phyloP scores from a whole-genome alignment of 2,329 filamentous ascomycete genomes.

The Diplocarpon rosae region DNA sequence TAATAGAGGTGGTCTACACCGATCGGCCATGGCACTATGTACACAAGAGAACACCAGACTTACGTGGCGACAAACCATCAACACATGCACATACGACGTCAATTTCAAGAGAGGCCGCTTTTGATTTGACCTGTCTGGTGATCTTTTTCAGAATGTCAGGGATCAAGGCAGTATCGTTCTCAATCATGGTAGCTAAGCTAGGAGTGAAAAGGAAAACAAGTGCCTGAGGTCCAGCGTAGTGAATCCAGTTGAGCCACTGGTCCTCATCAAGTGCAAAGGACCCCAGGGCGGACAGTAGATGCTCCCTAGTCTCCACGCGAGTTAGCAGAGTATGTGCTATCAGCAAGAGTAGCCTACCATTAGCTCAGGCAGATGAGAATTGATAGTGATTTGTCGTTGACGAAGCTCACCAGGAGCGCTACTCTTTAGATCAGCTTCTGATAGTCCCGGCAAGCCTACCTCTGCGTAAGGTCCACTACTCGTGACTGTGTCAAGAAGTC shows the following conservation, averaged over 20 bases:
- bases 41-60: not conserved
- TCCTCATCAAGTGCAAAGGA: not conserved
- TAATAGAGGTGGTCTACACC: too few relatives aligned
- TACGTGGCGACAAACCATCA: slow-evolving; percentile 37
- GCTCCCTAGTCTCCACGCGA: not conserved
- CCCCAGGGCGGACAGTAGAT: not conserved
- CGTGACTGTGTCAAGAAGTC: too few relatives aligned
- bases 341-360: not conserved
- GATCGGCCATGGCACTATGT: too few relatives aligned
- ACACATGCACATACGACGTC: slow-evolving; percentile 44
- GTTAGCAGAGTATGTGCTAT: not conserved
- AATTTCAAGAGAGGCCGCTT: slow-evolving; percentile 23
- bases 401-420: not conserved
- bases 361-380: not conserved
- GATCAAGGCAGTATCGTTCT: slow-evolving; percentile 24
- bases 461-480: too few relatives aligned
- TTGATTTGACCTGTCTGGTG: not conserved
- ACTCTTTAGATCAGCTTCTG: too few relatives aligned
- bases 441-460: too few relatives aligned
- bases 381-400: not conserved
- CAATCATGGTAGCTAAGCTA: slow-evolving; percentile 22
- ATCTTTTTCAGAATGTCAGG: slow-evolving; percentile 14
- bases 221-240: slow-evolving; percentile 5
- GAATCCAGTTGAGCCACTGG: not conserved
- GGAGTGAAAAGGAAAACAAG: slow-evolving; percentile 28